Conservation (phyloP, 805 yeast genomes). For the Schizosaccharomyces pombe region DNA sequence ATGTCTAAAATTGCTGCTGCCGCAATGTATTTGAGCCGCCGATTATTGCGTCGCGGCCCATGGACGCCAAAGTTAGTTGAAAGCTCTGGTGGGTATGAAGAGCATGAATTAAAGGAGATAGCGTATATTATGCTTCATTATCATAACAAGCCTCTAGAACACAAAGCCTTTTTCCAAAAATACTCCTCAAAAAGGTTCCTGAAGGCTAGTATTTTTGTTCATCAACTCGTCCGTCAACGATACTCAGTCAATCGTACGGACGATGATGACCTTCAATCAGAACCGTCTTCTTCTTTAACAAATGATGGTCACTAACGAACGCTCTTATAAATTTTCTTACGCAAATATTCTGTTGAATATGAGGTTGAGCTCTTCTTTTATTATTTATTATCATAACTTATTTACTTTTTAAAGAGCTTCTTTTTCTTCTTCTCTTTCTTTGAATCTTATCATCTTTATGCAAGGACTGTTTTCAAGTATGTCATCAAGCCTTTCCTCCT, state of each 20-base stretch:
- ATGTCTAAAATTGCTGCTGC: conserved; percentile 95
- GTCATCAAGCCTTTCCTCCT: too few relatives aligned
- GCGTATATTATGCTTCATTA: conserved; percentile 56
- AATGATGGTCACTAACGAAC: not conserved
- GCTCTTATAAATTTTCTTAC: not conserved
- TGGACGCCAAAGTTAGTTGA: conserved; percentile 32
- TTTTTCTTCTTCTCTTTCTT: too few relatives aligned
- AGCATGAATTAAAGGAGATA: conserved; percentile 46
- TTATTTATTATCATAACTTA: too few relatives aligned
- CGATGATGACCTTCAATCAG: not conserved
- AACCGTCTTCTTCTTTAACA: not conserved
- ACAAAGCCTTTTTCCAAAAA: conserved; percentile 81
- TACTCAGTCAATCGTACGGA: not conserved
- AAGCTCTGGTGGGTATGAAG: conserved; percentile 70
- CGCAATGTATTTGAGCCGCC: conserved; percentile 67
- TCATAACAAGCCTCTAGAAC: conserved; percentile 44
- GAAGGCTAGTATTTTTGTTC: conserved; percentile 21
- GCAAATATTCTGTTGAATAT: not conserved
- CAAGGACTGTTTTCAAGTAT: too few relatives aligned
- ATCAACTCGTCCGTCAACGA: not conserved
- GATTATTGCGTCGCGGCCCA: conserved; percentile 37
- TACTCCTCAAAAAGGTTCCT: conserved; percentile 73
- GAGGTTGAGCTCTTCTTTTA: too few relatives aligned
- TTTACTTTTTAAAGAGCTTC: too few relatives aligned
- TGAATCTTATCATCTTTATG: too few relatives aligned